Conservation (phyloP, 2,329 filamentous ascomycete species). For the Aspergillus sp. region DNA sequence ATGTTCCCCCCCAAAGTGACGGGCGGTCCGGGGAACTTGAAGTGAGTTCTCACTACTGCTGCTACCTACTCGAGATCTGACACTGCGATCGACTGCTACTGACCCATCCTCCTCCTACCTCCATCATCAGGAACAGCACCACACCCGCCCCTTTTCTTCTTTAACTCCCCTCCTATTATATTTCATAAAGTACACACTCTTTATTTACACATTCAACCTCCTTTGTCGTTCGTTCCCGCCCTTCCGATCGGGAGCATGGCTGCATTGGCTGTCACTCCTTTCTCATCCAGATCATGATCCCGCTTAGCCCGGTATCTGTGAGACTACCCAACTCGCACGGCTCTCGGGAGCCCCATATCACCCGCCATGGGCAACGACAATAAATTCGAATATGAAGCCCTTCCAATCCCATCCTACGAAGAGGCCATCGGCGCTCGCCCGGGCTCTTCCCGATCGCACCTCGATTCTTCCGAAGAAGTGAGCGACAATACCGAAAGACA, state of each 20-base stretch:
- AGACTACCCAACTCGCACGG: conserved; percentile 32
- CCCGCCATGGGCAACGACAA: conserved; percentile 50
- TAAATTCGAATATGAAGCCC: conserved; percentile 60
- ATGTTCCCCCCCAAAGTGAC: not conserved
- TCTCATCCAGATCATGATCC: conserved; percentile 42
- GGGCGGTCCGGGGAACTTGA: conserved; percentile 5
- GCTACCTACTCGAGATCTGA: not conserved
- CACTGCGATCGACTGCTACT: not conserved
- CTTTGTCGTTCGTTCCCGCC: conserved; percentile 10
- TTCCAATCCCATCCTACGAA: conserved; percentile 81
- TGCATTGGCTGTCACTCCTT: conserved; percentile 33
- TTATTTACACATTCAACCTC: not conserved
- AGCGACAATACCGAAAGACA: conserved; percentile 75
- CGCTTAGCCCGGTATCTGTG: conserved; percentile 31
- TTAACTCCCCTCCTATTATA: not conserved
- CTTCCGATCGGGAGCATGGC: conserved; percentile 30
- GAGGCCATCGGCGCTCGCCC: conserved; percentile 69
- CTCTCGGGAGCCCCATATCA: conserved; percentile 34
- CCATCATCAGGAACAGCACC: conserved; percentile 6
- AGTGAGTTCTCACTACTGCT: not conserved
- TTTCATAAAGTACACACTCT: not conserved
- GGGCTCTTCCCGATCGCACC: conserved; percentile 50
- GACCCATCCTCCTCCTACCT: not conserved
- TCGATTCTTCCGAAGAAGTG: conserved; percentile 59
- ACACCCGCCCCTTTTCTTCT: not conserved